Evolutionary conservation across 805 yeast genomes (phyloP).

Genomic region (Yarrowia sp.): DNA sequence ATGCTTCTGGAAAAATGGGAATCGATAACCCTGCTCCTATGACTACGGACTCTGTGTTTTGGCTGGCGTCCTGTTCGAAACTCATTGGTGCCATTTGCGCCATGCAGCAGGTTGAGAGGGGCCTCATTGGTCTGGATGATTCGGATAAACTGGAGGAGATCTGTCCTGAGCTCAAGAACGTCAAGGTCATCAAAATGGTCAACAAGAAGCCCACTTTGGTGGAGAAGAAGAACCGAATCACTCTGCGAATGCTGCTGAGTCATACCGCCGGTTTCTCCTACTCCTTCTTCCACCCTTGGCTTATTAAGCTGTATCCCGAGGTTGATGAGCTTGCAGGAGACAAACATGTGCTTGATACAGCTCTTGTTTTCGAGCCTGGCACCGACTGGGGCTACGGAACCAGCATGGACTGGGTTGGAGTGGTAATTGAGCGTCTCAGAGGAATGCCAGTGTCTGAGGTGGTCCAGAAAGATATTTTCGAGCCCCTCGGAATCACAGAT

Average conservation of each 20-base stretch:
- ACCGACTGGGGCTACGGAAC: slow-evolving; percentile 41
- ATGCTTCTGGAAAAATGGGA: slow-evolving; percentile 29
- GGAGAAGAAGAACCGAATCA: slow-evolving; percentile 38
- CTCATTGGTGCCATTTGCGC: slow-evolving; percentile 38
- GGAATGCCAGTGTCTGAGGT: slow-evolving; percentile 37
- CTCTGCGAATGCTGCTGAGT: slow-evolving; percentile 41
- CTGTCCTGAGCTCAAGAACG: slow-evolving; percentile 38
- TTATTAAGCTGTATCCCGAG: slow-evolving; percentile 29
- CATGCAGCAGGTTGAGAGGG: slow-evolving; percentile 41
- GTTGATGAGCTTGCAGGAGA: slow-evolving; percentile 30
- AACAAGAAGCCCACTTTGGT: slow-evolving; percentile 34
- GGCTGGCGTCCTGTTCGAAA: slow-evolving; percentile 41
- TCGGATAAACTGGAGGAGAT: slow-evolving; percentile 37
- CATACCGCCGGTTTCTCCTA: slow-evolving; percentile 45
- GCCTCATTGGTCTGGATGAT: slow-evolving; percentile 39
- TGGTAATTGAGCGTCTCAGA: slow-evolving; percentile 36
- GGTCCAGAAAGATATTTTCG: slow-evolving; percentile 33
- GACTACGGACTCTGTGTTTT: slow-evolving; percentile 36
- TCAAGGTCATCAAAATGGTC: slow-evolving; percentile 28
- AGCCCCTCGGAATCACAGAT: slow-evolving; percentile 39
- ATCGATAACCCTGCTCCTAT: slow-evolving; percentile 22
- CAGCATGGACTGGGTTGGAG: slow-evolving; percentile 44
- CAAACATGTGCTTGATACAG: slow-evolving; percentile 32
- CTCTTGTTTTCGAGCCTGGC: slow-evolving; percentile 43
- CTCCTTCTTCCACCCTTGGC: slow-evolving; percentile 34